Conservation (phyloP, 2,329 filamentous ascomycete genomes). For the Ascochyta rabiei region DNA sequence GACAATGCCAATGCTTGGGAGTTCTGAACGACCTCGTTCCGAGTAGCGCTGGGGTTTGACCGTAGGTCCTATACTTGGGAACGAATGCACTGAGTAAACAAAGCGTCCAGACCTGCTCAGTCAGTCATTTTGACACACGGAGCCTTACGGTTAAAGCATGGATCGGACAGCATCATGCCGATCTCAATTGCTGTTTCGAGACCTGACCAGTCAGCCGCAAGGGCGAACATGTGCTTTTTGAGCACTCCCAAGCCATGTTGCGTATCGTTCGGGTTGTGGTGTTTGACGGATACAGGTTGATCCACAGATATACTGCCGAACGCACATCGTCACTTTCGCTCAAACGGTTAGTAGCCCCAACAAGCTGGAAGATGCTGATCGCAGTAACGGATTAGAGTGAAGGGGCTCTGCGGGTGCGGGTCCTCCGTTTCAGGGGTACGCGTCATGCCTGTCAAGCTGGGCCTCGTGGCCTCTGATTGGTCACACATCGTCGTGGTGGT, state of each 20-base stretch:
- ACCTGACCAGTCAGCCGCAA: slow-evolving; percentile 4
- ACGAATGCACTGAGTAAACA: slow-evolving; percentile 9
- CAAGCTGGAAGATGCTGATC: slow-evolving; percentile 3
- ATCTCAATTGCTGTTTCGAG: slow-evolving; percentile 21
- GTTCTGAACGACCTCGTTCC: slow-evolving; percentile 6
- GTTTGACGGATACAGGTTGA: slow-evolving; percentile 1
- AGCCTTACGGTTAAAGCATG: background rate
- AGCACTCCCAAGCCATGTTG: background rate
- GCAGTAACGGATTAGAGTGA: background rate
- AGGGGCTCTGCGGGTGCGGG: slow-evolving; percentile 9
- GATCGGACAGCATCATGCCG: slow-evolving; percentile 8
- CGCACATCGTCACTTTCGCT: slow-evolving; percentile 6
- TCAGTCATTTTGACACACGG: slow-evolving; percentile 12
- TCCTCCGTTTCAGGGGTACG: slow-evolving; percentile 13
- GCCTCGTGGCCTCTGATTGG: slow-evolving; percentile 6
- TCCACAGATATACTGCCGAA: slow-evolving; percentile 9
- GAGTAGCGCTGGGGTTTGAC: slow-evolving; percentile 14
- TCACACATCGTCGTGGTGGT: background rate
- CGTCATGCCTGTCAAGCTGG: slow-evolving; percentile 7
- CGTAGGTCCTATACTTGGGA: slow-evolving; percentile 3
- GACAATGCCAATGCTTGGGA: slow-evolving; percentile 14
- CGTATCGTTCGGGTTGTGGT: background rate
- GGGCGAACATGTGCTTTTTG: slow-evolving; percentile 1
- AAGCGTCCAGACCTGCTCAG: slow-evolving; percentile 6
- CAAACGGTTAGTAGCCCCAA: slow-evolving; percentile 3